Evolutionary conservation across 805 yeast genomes (phyloP).

Genomic region (Teunomyces pallodes): DNA sequence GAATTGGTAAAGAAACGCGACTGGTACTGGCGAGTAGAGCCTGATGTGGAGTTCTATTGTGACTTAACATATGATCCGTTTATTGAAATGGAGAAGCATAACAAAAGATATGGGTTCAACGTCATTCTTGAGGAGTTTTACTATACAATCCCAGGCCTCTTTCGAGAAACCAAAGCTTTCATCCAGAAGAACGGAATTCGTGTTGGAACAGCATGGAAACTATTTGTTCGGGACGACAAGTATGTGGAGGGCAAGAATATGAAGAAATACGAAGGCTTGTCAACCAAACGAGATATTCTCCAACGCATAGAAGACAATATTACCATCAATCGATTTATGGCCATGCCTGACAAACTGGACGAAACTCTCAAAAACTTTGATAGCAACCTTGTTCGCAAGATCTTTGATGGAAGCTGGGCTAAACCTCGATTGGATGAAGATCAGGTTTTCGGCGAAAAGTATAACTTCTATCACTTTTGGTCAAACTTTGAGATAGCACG

Average conservation of each 20-base stretch:
- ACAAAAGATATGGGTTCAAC: slow-evolving; percentile 83
- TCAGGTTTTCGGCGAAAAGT: slow-evolving; percentile 62
- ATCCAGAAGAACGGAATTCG: slow-evolving; percentile 43
- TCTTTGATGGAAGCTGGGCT: slow-evolving; percentile 9
- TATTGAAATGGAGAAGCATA: slow-evolving; percentile 63
- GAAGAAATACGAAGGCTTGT: slow-evolving; percentile 21
- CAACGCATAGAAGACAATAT: slow-evolving; percentile 27
- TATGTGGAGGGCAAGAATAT: slow-evolving; percentile 20
- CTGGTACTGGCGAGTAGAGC: slow-evolving; percentile 98
- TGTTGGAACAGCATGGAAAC: slow-evolving; percentile 63
- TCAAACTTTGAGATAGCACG: slow-evolving; percentile 90
- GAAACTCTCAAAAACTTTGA: slow-evolving; percentile 13
- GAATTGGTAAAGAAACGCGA: slow-evolving; percentile 66
- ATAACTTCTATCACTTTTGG: slow-evolving; percentile 87
- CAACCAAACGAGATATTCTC: slow-evolving; percentile 17
- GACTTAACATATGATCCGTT: slow-evolving; percentile 93
- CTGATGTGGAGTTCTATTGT: slow-evolving; percentile 85
- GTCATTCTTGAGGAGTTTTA: slow-evolving; percentile 73
- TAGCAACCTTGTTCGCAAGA: slow-evolving; percentile 2
- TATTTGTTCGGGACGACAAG: slow-evolving; percentile 47
- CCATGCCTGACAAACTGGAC: slow-evolving; percentile 20
- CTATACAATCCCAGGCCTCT: slow-evolving; percentile 80
- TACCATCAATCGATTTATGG: slow-evolving; percentile 22
- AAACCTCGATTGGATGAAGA: slow-evolving; percentile 44
- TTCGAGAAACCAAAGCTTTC: slow-evolving; percentile 67